Base-by-base conservation (phyloP, 495 filamentous ascomycete species). In the Hypoxylon fragiforme region DNA sequence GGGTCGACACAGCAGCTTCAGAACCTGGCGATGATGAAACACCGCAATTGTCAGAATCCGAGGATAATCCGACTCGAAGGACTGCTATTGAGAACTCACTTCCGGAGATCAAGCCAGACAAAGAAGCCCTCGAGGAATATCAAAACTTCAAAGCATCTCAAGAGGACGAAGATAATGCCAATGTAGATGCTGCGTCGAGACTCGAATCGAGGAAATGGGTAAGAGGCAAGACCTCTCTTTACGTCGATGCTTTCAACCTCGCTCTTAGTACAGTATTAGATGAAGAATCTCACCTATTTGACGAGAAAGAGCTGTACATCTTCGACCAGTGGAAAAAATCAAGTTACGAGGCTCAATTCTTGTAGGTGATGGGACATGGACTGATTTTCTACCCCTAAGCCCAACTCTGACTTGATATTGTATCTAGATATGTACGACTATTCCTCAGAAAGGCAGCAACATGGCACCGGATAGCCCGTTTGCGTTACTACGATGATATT, bases 231-330 rank as follows among this genome's bases (percentile, higher is more conserved):
- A 95, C 85, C 60, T 97, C 94, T 3, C 91, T 98, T 45, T 98
- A 98, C 60, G 91, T 97, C 12, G 92, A 98, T 70, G 94, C 92
- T 14, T 98, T 98, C 78, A 96, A 96, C 69, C 73, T 97, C 12
- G 91, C 92, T 13, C 77, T 98, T 35, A 85, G 91, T 52, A 97
- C 91, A 2, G 92, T 97, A 15, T 74, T 98, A 3, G 85, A 87
- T 39, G 92, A 97, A 38, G 94, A 98, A 65, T 78, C 82, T 1
- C 90, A 96, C 67, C 73, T 98, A 9, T 98, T 97, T 66, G 80
- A 90, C 61, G 82, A 83, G 57, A 84, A 84, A 12, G 94, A 98
- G 69, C 82, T 81, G 68, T 72, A 79, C 35, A 80, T 97, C 0
- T 97, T 98, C 68, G 70, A 76, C 12, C 73, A 84, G 39, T 98